These are phyloP conservation scores for Monosporascus sp. DNA, from an alignment of 2,329 filamentous ascomycete species.

Conservation along the genomic window DNA sequence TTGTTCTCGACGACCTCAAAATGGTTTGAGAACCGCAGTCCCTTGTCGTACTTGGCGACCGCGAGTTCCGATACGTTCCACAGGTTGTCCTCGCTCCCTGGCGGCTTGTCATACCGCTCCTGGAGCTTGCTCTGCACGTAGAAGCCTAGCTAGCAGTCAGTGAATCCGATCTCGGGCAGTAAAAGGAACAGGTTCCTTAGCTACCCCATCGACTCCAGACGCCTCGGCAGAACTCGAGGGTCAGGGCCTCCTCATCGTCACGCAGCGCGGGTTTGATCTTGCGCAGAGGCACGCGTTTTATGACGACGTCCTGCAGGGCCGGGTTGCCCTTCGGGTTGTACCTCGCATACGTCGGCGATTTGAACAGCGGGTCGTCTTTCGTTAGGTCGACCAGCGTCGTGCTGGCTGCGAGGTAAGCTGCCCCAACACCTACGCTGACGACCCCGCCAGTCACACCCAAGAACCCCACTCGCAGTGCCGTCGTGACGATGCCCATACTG, in stretches of 20 bases:
- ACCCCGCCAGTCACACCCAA: conserved; percentile 43
- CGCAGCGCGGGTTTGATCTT: conserved; percentile 62
- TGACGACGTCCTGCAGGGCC: conserved; percentile 57
- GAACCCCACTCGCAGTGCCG: conserved; percentile 36
- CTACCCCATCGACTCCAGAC: conserved; percentile 62
- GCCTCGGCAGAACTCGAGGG: conserved; percentile 61
- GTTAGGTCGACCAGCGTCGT: conserved; percentile 53
- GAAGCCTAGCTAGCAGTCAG: conserved; percentile 39
- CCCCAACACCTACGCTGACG: conserved; percentile 42
- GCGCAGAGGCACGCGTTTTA: conserved; percentile 56
- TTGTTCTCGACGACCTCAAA: conserved; percentile 27
- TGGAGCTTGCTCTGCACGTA: conserved; percentile 25
- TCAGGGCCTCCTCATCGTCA: conserved; percentile 51
- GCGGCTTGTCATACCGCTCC: conserved; percentile 25
- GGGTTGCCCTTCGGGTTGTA: conserved; percentile 61
- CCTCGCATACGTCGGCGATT: conserved; percentile 48
- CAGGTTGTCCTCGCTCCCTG: conserved; percentile 24
- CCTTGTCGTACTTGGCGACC: conserved; percentile 19
- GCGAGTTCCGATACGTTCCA: conserved; percentile 25
- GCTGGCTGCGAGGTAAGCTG: conserved; percentile 47
- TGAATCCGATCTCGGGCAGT: neutral
- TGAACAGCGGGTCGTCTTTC: conserved; percentile 57
- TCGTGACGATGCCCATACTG: conserved; percentile 50
- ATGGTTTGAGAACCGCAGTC: conserved; percentile 27
- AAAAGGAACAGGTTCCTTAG: conserved; percentile 16